A percentile compares a stretch with the other conserved stretches of the same genome.
Evolutionary conservation across 2,329 filamentous ascomycete species (phyloP).

Genomic region (Alternaria gansuensis): DNA sequence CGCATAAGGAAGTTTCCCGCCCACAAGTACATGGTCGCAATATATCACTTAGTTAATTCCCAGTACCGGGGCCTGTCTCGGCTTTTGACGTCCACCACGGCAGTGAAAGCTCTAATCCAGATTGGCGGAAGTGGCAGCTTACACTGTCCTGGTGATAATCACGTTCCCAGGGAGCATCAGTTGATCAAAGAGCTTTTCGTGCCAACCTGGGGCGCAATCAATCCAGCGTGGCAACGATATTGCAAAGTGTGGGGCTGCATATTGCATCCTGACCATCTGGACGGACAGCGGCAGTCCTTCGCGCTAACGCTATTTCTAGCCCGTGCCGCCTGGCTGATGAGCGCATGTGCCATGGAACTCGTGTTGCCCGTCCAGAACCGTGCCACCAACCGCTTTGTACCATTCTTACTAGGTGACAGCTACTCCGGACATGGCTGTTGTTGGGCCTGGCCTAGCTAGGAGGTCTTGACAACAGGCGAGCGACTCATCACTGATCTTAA

Average conservation of each 20-base stretch:
- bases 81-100: conserved; percentile 22
- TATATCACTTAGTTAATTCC: conserved; percentile 5
- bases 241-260: conserved; percentile 32
- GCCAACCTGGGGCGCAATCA: conserved; percentile 25
- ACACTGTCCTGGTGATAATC: conserved; percentile 16
- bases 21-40: conserved; percentile 10
- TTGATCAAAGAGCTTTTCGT: conserved; percentile 25
- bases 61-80: conserved; percentile 26
- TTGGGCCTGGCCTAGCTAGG: conserved; percentile 4
- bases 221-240: conserved; percentile 33
- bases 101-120: conserved; percentile 21
- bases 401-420: conserved; percentile 10
- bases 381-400: conserved; percentile 18
- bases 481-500: neutral
- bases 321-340: conserved; percentile 14
- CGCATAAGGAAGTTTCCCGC: conserved; percentile 4
- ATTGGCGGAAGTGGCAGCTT: conserved; percentile 17
- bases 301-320: conserved; percentile 11
- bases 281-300: neutral
- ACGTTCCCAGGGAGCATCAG: conserved; percentile 18
- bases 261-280: conserved; percentile 25
- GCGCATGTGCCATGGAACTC: conserved; percentile 3
- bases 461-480: neutral
- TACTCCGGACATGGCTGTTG: conserved; percentile 1
- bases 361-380: conserved; percentile 19